Base-by-base conservation (phyloP, 2,329 filamentous ascomycete species). In the Tolypocladium endophyticum region DNA sequence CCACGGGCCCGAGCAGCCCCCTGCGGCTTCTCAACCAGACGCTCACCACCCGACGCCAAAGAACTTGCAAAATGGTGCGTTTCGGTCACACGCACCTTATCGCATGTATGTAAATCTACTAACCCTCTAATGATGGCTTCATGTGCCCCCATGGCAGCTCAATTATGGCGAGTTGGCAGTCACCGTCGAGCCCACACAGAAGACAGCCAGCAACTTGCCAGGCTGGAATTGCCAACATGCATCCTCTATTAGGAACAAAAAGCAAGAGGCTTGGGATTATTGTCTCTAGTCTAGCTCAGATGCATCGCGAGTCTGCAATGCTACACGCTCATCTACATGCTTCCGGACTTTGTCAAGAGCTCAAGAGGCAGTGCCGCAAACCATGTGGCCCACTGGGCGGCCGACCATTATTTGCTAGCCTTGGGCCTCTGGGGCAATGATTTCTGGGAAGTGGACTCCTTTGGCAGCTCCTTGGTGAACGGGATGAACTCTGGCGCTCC, bases 401-500 rank as follows among this genome's bases (percentile, higher is more conserved):
- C 28, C 28, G 30, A 6, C 41, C 38, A 5, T 52, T 57, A 68
- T 33, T 70, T 68, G n/a, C 61, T 60, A 16, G 70, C 68, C 68
- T 76, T 76, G 55, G 72, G 60, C 36, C 68, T 63, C 57, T 66
- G 63, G 1, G 67, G 62, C 36, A 69, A 57, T 18, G 64, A 68
- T 67, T 73, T 74, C 65, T 66, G 69, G 39, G 66, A 62, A 59
- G 64, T 69, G 4, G 71, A 71, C 66, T 92, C 86, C 75, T 93
- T 92, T 14, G 89, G 86, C 43, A 93, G 79, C 66, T 96, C 93
- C 77, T 92, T 94, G 58, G 86, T 85, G 71, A 89, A 99, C 1
- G 90, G 89, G 63, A 99, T 81, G 75, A 97, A 96, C 56, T 93
- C 91, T 1, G 91, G 92, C 47, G 90, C 81, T 39, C 92, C 93